phyloP scores from a whole-genome alignment of 2,329 filamentous ascomycete species.

The Cercospora sesami region DNA sequence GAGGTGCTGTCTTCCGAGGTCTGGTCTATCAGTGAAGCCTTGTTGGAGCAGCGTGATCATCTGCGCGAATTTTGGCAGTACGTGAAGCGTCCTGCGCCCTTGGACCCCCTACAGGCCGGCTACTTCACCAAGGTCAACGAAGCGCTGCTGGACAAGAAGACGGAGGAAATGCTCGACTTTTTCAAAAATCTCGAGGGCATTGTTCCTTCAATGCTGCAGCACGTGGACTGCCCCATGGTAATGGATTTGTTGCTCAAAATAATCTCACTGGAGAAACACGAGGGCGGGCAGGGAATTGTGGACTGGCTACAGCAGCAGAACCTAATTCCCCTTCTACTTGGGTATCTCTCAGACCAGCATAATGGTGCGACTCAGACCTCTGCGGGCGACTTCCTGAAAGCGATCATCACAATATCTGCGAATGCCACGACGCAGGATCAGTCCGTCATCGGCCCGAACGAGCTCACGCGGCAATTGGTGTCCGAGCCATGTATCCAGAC shows the following conservation, averaged over 20 bases:
- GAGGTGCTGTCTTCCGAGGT: slow-evolving; percentile 94
- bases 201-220: slow-evolving; percentile 80
- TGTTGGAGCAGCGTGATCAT: slow-evolving; percentile 79
- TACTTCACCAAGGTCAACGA: slow-evolving; percentile 99
- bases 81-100: slow-evolving; percentile 74
- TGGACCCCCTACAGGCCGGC: slow-evolving; percentile 90
- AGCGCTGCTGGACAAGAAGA: slow-evolving; percentile 95
- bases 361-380: slow-evolving; percentile 92
- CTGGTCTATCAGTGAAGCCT: slow-evolving; percentile 91
- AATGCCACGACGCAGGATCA: slow-evolving; percentile 98
- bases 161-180: slow-evolving; percentile 91
- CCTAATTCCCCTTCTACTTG: slow-evolving; percentile 81
- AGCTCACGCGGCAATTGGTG: slow-evolving; percentile 90
- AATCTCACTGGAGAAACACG: slow-evolving; percentile 89
- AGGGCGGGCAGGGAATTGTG: slow-evolving; percentile 87
- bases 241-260: slow-evolving; percentile 98
- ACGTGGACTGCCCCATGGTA: slow-evolving; percentile 96
- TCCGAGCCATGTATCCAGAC: slow-evolving; percentile 79
- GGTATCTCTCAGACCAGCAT: slow-evolving; percentile 81
- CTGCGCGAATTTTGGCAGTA: slow-evolving; percentile 90
- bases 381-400: slow-evolving; percentile 95
- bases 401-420: slow-evolving; percentile 97
- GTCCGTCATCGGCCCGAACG: slow-evolving; percentile 97
- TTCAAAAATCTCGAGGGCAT: slow-evolving; percentile 81
- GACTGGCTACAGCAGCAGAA: slow-evolving; percentile 94